phyloP scores from a whole-genome alignment of 164 flowering plant species.

The Aristolochia californica region DNA sequence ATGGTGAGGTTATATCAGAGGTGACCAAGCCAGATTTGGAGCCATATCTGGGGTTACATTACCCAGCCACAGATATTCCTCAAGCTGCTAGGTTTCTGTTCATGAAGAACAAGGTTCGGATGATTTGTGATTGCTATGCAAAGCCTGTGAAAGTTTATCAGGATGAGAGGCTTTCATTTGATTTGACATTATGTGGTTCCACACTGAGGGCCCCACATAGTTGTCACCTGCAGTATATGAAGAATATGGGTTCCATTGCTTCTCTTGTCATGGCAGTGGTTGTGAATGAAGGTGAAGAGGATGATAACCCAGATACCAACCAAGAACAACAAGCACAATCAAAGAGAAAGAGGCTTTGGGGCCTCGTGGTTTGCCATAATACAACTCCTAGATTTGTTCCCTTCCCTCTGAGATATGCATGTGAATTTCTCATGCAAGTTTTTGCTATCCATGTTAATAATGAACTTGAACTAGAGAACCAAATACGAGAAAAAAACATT shows the following conservation, averaged over 20 bases:
- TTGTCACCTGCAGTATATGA: conserved; percentile 89
- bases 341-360: conserved; percentile 89
- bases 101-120: conserved; percentile 81
- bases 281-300: conserved; percentile 66
- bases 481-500: conserved; percentile 74
- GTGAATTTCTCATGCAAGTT: conserved; percentile 93
- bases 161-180: conserved; percentile 69
- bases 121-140: conserved; percentile 83
- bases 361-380: conserved; percentile 87
- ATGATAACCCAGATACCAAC: conserved; percentile 21
- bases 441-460: conserved; percentile 89
- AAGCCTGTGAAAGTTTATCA: conserved; percentile 62
- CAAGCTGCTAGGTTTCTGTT: conserved; percentile 81
- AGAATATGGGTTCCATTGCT: conserved; percentile 80
- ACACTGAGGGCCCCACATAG: conserved; percentile 83
- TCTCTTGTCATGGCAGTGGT: conserved; percentile 92
- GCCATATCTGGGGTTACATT: conserved; percentile 79
- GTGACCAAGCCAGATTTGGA: conserved; percentile 62
- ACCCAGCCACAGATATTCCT: conserved; percentile 90
- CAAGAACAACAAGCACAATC: conserved; percentile 29
- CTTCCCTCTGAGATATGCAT: conserved; percentile 89
- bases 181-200: conserved; percentile 84
- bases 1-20: conserved; percentile 79
- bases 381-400: conserved; percentile 92
- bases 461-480: conserved; percentile 75